phyloP scores from a whole-genome alignment of 2,329 filamentous ascomycete genomes.

The Penicillium sp. region DNA sequence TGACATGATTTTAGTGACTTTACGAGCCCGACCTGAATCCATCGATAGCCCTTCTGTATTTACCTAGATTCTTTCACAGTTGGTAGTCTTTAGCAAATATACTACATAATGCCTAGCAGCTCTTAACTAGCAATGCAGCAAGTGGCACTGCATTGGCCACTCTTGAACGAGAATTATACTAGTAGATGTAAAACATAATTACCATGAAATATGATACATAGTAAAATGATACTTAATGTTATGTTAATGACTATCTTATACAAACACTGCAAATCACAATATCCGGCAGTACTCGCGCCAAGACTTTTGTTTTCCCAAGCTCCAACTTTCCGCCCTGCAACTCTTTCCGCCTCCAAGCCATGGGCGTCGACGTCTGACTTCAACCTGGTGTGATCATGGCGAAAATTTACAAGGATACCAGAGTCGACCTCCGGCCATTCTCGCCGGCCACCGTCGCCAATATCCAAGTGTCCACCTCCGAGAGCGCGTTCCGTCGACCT shows the following conservation, averaged over 20 bases:
- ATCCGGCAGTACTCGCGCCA: too few species aligned
- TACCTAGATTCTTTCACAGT: background rate
- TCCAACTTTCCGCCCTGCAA: slow-evolving; percentile 36
- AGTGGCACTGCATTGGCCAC: too few species aligned
- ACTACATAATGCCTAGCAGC: too few species aligned
- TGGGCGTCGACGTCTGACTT: slow-evolving; percentile 34
- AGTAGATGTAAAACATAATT: too few species aligned
- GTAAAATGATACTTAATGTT: too few species aligned
- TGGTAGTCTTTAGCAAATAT: background rate
- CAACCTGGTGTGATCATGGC: slow-evolving; percentile 57
- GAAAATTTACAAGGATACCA: slow-evolving; percentile 83
- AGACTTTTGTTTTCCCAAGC: slow-evolving; percentile 44
- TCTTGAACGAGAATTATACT: too few species aligned
- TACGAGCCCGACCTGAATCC: slow-evolving; percentile 16
- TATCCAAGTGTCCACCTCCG: slow-evolving; percentile 64
- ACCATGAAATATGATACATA: too few species aligned
- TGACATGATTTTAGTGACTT: slow-evolving; percentile 32
- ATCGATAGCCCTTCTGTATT: slow-evolving; percentile 10
- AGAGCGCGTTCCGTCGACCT: slow-evolving; percentile 51
- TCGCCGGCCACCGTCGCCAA: slow-evolving; percentile 71
- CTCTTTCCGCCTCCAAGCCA: slow-evolving; percentile 31
- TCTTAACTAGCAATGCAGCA: too few species aligned
- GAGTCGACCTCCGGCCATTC: slow-evolving; percentile 77
- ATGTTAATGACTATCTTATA: too few species aligned
- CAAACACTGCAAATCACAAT: too few species aligned